Percentiles rank a stretch among this genome's conserved stretches.
phyloP scores from a whole-genome alignment of 768 basidiomycete species.

The Gautieria morchelliformis region DNA sequence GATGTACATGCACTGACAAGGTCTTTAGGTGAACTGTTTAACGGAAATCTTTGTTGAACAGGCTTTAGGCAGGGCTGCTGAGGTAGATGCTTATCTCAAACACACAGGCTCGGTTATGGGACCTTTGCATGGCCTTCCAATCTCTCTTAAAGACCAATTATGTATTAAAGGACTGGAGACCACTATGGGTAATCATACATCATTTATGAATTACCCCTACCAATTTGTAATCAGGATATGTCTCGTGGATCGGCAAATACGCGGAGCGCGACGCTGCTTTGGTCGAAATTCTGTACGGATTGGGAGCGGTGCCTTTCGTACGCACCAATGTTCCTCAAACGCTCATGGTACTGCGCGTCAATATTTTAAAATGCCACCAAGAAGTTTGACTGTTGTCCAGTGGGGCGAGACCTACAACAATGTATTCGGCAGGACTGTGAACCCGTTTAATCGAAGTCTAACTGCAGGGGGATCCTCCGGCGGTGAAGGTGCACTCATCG shows the following conservation, averaged over 20 bases:
- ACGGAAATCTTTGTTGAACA: constrained; percentile 74
- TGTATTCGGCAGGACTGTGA: constrained; percentile 69
- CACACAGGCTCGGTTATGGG: constrained; percentile 60
- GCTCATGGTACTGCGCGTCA: constrained; percentile 42
- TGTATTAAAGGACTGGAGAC: constrained; percentile 60
- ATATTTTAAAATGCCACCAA: background rate
- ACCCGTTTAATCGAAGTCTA: constrained; percentile 63
- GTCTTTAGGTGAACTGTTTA: constrained; percentile 61
- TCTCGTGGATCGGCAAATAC: constrained; percentile 57
- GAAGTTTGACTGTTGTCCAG: constrained; percentile 23
- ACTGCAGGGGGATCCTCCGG: constrained; percentile 78
- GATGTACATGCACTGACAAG: background rate
- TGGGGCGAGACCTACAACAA: constrained; percentile 73
- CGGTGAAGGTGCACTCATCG: constrained; percentile 75
- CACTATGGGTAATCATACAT: constrained; percentile 40
- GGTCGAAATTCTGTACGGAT: constrained; percentile 50
- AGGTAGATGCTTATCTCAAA: constrained; percentile 54
- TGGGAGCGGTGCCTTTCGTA: constrained; percentile 64
- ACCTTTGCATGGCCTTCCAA: constrained; percentile 65
- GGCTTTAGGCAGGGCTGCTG: constrained; percentile 52
- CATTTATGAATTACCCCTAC: background rate
- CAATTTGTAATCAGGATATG: constrained; percentile 41
- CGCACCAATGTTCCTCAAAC: constrained; percentile 75
- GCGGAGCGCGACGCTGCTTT: constrained; percentile 52
- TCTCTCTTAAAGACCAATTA: constrained; percentile 70